A percentile compares a stretch with the other conserved stretches of the same genome.
phyloP scores from a whole-genome alignment of 805 yeast genomes.

The Pichia sporocuriosa region DNA sequence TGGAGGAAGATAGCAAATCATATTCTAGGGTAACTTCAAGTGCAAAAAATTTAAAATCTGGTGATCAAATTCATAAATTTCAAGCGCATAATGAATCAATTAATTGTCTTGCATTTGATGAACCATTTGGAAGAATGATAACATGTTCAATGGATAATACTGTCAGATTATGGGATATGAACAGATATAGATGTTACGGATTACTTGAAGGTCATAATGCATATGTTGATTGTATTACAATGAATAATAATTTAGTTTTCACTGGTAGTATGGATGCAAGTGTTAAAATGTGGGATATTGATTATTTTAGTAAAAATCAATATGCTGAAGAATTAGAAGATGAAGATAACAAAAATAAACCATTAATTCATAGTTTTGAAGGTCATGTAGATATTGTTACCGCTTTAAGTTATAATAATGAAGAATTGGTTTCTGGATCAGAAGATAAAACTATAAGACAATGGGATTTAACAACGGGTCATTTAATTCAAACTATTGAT shows the following conservation, averaged over 20 bases:
- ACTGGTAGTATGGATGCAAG: constrained; percentile 62
- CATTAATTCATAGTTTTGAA: constrained; percentile 45
- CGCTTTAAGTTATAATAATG: constrained; percentile 48
- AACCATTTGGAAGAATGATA: constrained; percentile 70
- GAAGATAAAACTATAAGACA: constrained; percentile 66
- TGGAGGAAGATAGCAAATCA: constrained; percentile 31
- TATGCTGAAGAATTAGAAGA: neutral
- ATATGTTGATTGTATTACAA: constrained; percentile 51
- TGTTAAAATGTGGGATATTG: constrained; percentile 53
- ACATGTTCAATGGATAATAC: constrained; percentile 74
- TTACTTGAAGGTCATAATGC: constrained; percentile 55
- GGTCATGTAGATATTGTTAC: constrained; percentile 65
- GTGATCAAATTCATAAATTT: constrained; percentile 44
- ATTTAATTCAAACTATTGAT: constrained; percentile 65
- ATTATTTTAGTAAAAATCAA: constrained; percentile 16
- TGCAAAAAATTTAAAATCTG: constrained; percentile 47
- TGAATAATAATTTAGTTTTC: constrained; percentile 38
- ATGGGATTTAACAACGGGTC: constrained; percentile 66
- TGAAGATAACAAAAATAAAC: constrained; percentile 12
- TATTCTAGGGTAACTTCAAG: constrained; percentile 26
- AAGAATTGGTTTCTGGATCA: constrained; percentile 60
- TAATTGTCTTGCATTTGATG: constrained; percentile 58
- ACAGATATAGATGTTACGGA: constrained; percentile 45
- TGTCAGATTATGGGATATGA: constrained; percentile 78
- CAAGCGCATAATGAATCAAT: constrained; percentile 48